A percentile compares a stretch with the other conserved stretches of the same genome.
phyloP scores from a whole-genome alignment of 2,329 filamentous ascomycete genomes.

The Colletotrichum sp. region DNA sequence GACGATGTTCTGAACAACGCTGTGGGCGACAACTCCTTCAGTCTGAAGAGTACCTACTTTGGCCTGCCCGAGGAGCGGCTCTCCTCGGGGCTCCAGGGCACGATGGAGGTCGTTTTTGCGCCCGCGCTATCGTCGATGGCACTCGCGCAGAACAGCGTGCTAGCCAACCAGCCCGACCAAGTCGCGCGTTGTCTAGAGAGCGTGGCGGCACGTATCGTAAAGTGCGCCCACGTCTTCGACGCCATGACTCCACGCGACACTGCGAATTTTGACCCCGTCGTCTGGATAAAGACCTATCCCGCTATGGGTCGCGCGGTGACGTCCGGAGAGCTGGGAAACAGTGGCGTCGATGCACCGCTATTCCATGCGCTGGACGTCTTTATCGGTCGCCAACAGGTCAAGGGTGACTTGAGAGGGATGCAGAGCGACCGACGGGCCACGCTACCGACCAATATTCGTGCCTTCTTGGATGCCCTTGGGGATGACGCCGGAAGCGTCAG shows the following conservation, averaged over 20 bases:
- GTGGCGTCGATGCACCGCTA: constrained; percentile 9
- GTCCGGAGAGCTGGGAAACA: constrained; percentile 12
- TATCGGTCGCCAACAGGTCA: neutral
- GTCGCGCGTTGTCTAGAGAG: constrained; percentile 8
- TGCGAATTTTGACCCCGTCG: constrained; percentile 5
- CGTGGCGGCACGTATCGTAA: neutral
- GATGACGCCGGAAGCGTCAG: neutral
- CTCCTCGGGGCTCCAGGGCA: constrained; percentile 11
- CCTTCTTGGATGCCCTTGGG: constrained; percentile 8
- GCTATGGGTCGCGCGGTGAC: constrained; percentile 11
- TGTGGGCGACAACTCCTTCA: neutral
- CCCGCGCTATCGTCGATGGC: constrained; percentile 12
- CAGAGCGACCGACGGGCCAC: constrained; percentile 8
- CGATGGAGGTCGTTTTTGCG: constrained; percentile 6
- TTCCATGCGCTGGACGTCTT: constrained; percentile 16
- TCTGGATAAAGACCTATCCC: constrained; percentile 20
- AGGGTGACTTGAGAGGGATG: constrained; percentile 12
- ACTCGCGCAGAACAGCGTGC: constrained; percentile 3
- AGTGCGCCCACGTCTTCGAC: constrained; percentile 8
- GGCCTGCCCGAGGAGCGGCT: constrained; percentile 12
- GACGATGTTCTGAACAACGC: constrained; percentile 19
- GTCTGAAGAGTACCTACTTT: constrained; percentile 5
- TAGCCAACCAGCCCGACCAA: constrained; percentile 4
- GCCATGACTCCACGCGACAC: constrained; percentile 14
- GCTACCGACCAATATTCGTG: constrained; percentile 10